A percentile compares a stretch with the other conserved stretches of the same genome.
Conservation (phyloP, 1,284 basidiomycete genomes). For the Xerocomus nothofagi region DNA sequence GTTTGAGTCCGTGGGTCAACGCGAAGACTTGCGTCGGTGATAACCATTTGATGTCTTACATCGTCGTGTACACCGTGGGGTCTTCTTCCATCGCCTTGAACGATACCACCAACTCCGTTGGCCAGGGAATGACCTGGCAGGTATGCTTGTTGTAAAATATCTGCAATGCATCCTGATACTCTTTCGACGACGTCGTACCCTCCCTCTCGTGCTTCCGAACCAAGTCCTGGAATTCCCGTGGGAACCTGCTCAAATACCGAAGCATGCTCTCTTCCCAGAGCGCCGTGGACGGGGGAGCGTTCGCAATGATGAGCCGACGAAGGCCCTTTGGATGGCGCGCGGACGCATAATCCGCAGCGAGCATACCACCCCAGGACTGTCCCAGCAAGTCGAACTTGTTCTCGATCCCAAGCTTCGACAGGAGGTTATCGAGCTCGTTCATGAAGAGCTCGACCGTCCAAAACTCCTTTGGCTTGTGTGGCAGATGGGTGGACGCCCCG, state of each 20-base stretch:
- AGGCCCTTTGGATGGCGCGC: conserved; percentile 22
- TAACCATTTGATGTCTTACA: conserved; percentile 11
- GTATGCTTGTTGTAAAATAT: conserved; percentile 23
- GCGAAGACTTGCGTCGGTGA: neutral
- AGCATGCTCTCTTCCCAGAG: conserved; percentile 27
- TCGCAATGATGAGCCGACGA: conserved; percentile 30
- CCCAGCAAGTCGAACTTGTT: conserved; percentile 26
- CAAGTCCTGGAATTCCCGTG: conserved; percentile 20
- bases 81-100: conserved; percentile 26
- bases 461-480: conserved; percentile 22
- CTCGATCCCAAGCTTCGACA: conserved; percentile 18
- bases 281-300: conserved; percentile 16
- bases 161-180: conserved; percentile 24
- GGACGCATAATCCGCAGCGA: conserved; percentile 21
- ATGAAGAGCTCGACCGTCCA: conserved; percentile 31
- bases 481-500: conserved; percentile 27
- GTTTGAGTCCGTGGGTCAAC: neutral
- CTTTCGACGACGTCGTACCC: conserved; percentile 23
- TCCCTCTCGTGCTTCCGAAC: conserved; percentile 29
- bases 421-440: conserved; percentile 29
- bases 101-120: conserved; percentile 20
- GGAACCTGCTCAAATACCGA: conserved; percentile 17
- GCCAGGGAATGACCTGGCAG: conserved; percentile 27
- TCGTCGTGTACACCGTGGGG: conserved; percentile 27
- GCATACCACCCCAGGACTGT: conserved; percentile 35